A percentile compares a stretch with the other conserved stretches of the same genome.
Conservation (phyloP, 805 yeast species). For the Huiozyma sinensis region DNA sequence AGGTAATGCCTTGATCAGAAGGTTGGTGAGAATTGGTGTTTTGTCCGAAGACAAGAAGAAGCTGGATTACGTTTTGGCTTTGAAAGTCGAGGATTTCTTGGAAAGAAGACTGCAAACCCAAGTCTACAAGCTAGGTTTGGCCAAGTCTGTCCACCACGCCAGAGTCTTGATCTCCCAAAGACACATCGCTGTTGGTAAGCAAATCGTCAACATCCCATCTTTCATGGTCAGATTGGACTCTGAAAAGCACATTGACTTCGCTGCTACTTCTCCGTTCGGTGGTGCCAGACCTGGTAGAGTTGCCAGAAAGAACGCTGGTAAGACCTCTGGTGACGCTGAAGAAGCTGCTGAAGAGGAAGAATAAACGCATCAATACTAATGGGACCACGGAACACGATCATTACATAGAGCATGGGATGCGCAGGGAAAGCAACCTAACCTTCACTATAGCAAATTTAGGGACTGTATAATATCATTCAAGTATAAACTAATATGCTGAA, state of each 20-base stretch:
- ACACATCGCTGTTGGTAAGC: constrained; percentile 99
- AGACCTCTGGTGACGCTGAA: constrained; percentile 49
- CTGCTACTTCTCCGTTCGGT: constrained; percentile 98
- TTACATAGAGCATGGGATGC: too few species aligned
- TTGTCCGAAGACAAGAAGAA: constrained; percentile 98
- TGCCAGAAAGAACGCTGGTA: constrained; percentile 77
- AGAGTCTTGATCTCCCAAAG: constrained; percentile 97
- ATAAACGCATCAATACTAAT: constrained; percentile 30
- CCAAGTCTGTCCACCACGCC: constrained; percentile 99
- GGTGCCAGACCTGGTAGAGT: constrained; percentile 99
- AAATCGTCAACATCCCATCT: constrained; percentile 95
- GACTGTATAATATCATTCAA: too few species aligned
- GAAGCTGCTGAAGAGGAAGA: constrained; percentile 66
- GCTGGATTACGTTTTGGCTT: constrained; percentile 98
- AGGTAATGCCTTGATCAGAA: constrained; percentile 99
- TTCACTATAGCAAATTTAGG: too few species aligned
- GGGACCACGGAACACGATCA: background rate
- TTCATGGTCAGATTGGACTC: constrained; percentile 99
- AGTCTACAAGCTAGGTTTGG: constrained; percentile 98
- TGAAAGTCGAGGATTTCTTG: constrained; percentile 95
- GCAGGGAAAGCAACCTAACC: too few species aligned
- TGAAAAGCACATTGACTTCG: constrained; percentile 99
- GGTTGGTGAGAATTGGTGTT: constrained; percentile 98
- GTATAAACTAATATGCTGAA: too few species aligned
- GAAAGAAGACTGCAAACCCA: constrained; percentile 99